Percentiles rank a stretch among this genome's conserved stretches.
These are phyloP conservation scores for Ettlia oleoabundans DNA, from an alignment of 139 green algal species.

Conservation along the genomic window DNA sequence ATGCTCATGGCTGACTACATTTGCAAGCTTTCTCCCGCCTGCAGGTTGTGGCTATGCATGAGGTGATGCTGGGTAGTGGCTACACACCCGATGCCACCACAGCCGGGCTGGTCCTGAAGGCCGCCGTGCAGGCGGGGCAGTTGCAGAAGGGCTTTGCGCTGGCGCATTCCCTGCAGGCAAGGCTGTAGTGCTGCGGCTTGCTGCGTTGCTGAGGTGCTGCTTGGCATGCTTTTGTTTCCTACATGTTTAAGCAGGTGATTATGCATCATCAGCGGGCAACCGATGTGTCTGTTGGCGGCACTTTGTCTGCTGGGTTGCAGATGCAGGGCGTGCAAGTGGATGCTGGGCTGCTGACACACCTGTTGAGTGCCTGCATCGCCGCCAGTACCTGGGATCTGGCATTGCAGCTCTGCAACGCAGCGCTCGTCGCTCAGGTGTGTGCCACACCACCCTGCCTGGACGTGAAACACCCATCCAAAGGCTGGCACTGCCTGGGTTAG, in stretches of 20 bases:
- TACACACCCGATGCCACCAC: conserved; percentile 26
- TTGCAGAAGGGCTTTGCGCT: conserved; percentile 26
- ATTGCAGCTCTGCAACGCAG: conserved; percentile 31
- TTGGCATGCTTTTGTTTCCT: not conserved
- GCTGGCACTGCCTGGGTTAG: too few species aligned
- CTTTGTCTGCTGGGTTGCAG: not conserved
- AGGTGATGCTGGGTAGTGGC: conserved; percentile 29
- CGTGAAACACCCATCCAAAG: too few species aligned
- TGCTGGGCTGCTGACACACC: not conserved
- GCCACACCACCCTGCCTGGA: too few species aligned
- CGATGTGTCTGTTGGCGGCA: too few species aligned
- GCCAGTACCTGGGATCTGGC: conserved; percentile 25
- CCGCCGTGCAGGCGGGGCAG: conserved; percentile 7
- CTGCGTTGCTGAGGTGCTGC: not conserved
- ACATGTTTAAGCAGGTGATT: too few species aligned
- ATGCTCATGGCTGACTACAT: too few species aligned
- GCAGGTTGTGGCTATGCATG: conserved; percentile 39
- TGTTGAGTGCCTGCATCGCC: conserved; percentile 15
- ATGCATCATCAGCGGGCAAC: too few species aligned
- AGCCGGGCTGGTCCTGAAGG: conserved; percentile 12
- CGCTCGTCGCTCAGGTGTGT: too few species aligned
- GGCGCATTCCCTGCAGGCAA: conserved; percentile 26
- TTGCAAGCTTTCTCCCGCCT: not conserved
- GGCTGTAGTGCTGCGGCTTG: not conserved
- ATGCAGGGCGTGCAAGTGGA: conserved; percentile 27